phyloP scores from a whole-genome alignment of 148 eudicot species.

The Persicaria maculosa region DNA sequence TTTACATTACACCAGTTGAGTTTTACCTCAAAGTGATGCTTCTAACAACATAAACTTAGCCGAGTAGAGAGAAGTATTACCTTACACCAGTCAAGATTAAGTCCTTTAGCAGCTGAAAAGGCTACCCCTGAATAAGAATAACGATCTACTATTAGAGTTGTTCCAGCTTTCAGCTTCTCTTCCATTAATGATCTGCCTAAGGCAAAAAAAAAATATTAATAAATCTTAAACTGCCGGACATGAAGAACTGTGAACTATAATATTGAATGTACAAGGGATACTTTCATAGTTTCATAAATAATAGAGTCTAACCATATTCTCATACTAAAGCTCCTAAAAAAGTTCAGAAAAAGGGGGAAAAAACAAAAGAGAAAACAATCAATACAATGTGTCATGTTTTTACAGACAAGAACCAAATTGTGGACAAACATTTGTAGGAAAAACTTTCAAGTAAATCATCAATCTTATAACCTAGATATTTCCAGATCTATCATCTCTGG shows the following conservation, averaged over 20 bases:
- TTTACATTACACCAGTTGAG: background rate
- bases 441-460: background rate
- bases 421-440: background rate
- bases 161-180: slow-evolving; percentile 72
- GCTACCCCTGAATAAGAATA: slow-evolving; percentile 98
- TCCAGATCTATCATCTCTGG: background rate
- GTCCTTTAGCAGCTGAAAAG: slow-evolving; percentile 95
- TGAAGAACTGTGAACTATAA: background rate
- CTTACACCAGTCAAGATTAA: slow-evolving; percentile 92
- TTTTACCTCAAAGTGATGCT: background rate
- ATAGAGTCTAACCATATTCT: background rate
- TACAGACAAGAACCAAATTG: background rate
- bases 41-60: background rate
- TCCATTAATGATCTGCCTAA: slow-evolving; percentile 66
- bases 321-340: background rate
- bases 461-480: background rate
- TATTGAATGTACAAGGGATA: background rate
- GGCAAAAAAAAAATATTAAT: slow-evolving; percentile 8
- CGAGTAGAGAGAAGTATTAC: slow-evolving; percentile 21
- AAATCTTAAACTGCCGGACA: background rate
- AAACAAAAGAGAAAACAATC: background rate
- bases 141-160: slow-evolving; percentile 83
- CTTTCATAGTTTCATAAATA: background rate
- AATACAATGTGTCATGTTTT: background rate
- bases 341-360: background rate